phyloP scores from a whole-genome alignment of 2,329 filamentous ascomycete genomes.

The Coniochaeta ligniaria region DNA sequence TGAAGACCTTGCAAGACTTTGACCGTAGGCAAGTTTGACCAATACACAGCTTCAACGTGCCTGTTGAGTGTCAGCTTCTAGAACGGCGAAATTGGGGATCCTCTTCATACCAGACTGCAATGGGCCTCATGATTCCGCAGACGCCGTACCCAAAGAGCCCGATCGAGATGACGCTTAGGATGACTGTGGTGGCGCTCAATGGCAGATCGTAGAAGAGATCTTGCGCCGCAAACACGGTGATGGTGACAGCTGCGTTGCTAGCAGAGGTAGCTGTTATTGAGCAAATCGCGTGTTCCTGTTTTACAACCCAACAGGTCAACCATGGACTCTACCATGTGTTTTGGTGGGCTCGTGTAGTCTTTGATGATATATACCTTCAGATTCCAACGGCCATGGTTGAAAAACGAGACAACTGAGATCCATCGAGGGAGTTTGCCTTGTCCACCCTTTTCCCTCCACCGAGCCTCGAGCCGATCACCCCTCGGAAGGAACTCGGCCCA shows the following conservation, averaged over 20 bases:
- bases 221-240: slow-evolving; percentile 38
- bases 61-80: not conserved
- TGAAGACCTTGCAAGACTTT: slow-evolving; percentile 48
- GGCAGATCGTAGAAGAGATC: slow-evolving; percentile 44
- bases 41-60: slow-evolving; percentile 49
- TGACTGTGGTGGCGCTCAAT: slow-evolving; percentile 34
- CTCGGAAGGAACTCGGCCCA: slow-evolving; percentile 41
- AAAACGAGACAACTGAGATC: slow-evolving; percentile 31
- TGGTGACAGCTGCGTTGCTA: slow-evolving; percentile 36
- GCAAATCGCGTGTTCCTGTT: slow-evolving; percentile 48
- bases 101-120: slow-evolving; percentile 35
- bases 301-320: too few relatives aligned
- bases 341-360: too few relatives aligned
- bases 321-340: too few relatives aligned
- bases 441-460: slow-evolving; percentile 35
- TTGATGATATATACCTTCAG: too few relatives aligned
- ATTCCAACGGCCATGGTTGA: slow-evolving; percentile 44
- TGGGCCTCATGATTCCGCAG: slow-evolving; percentile 43
- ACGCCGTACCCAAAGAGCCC: slow-evolving; percentile 49
- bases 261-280: slow-evolving; percentile 47
- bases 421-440: slow-evolving; percentile 31
- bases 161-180: slow-evolving; percentile 44
- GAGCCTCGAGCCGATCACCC: slow-evolving; percentile 39
- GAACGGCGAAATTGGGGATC: not conserved
- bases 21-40: slow-evolving; percentile 43